phyloP scores from a whole-genome alignment of 2,329 filamentous ascomycete species.

The Verticillium dahliae region DNA sequence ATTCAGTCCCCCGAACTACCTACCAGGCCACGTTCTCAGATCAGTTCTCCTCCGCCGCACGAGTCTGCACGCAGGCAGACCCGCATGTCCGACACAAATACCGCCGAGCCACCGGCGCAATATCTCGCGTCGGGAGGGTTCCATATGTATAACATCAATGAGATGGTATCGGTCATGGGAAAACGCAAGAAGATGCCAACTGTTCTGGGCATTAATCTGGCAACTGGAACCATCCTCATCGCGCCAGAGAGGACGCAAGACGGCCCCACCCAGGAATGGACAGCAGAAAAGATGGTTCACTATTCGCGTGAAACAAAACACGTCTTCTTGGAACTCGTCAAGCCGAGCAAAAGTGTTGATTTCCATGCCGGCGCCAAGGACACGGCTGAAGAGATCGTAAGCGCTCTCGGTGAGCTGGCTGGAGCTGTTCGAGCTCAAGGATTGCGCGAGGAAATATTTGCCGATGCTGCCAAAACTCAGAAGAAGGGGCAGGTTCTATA shows the following conservation, averaged over 20 bases:
- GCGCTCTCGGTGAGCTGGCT: slow-evolving; percentile 79
- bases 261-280: slow-evolving; percentile 86
- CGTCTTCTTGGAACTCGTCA: slow-evolving; percentile 87
- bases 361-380: slow-evolving; percentile 97
- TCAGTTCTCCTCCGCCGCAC: slow-evolving; percentile 15
- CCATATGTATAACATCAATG: slow-evolving; percentile 93
- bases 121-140: slow-evolving; percentile 61
- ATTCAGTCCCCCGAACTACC: slow-evolving; percentile 31
- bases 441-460: slow-evolving; percentile 78
- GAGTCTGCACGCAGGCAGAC: slow-evolving; percentile 14
- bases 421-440: slow-evolving; percentile 80
- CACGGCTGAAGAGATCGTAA: slow-evolving; percentile 88
- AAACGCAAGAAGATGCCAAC: slow-evolving; percentile 98
- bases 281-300: slow-evolving; percentile 89
- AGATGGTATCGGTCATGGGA: slow-evolving; percentile 95
- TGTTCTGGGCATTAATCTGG: slow-evolving; percentile 88
- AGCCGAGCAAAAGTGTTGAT: slow-evolving; percentile 90
- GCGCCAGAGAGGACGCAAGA: slow-evolving; percentile 79
- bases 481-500: slow-evolving; percentile 87
- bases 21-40: slow-evolving; percentile 18
- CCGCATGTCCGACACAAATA: neutral
- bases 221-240: slow-evolving; percentile 83
- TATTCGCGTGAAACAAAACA: slow-evolving; percentile 98
- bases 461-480: slow-evolving; percentile 60
- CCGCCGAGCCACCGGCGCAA: neutral